These are phyloP conservation scores for Lophium mytilinum DNA, from an alignment of 495 filamentous ascomycete species.

Conservation along the genomic window DNA sequence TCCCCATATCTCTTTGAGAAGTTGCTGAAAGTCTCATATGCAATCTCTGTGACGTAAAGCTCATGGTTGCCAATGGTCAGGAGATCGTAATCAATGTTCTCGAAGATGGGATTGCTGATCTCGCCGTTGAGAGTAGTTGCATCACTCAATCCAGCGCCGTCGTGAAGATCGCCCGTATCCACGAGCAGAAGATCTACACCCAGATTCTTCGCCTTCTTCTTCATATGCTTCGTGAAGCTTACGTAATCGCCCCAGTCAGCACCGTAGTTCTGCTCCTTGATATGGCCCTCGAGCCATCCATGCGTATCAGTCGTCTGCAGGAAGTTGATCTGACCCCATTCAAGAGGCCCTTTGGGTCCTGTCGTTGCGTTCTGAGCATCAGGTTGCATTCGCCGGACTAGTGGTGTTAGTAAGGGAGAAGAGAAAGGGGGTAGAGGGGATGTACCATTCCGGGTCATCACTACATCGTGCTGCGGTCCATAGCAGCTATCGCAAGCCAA, in stretches of 20 bases:
- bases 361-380: constrained; percentile 36
- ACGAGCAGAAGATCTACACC: constrained; percentile 36
- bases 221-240: constrained; percentile 34
- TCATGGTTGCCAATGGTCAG: constrained; percentile 40
- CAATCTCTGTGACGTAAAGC: constrained; percentile 31
- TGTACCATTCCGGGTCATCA: constrained; percentile 25
- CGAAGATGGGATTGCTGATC: constrained; percentile 36
- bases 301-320: constrained; percentile 42
- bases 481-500: constrained; percentile 29
- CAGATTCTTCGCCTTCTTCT: constrained; percentile 29
- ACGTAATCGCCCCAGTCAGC: constrained; percentile 40
- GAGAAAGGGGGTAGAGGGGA: no score
- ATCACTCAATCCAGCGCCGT: constrained; percentile 38
- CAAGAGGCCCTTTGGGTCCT: constrained; percentile 32
- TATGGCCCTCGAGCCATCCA: constrained; percentile 42
- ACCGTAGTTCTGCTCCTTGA: constrained; percentile 39
- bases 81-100: constrained; percentile 39
- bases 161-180: constrained; percentile 39
- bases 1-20: constrained; percentile 37
- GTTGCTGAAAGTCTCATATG: constrained; percentile 31
- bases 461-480: constrained; percentile 27
- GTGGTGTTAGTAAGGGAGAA: no score
- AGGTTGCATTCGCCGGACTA: constrained; percentile 39
- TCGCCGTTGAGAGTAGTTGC: constrained; percentile 34
- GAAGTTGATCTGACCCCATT: constrained; percentile 43